phyloP scores from a whole-genome alignment of 192 early-diverging fungal genomes.

The Coemansia sp. region DNA sequence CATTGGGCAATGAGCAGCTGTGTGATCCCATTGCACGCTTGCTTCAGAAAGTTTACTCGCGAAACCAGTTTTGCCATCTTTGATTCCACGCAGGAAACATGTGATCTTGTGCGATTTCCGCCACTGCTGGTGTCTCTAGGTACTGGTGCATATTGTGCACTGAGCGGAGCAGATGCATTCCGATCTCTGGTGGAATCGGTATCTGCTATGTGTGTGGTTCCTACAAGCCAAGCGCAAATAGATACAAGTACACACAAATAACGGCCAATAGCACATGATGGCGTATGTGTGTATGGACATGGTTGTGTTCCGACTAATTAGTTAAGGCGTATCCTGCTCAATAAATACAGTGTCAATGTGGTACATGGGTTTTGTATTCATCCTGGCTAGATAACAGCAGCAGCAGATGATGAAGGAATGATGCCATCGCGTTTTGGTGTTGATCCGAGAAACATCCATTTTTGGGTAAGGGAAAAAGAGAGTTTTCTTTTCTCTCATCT shows the following conservation, averaged over 20 bases:
- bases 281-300: background rate
- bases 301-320: background rate
- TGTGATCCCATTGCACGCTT: constrained; percentile 30
- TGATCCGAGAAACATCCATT: background rate
- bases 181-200: too few species aligned
- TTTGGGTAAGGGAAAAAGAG: background rate
- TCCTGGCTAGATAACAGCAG: too few species aligned
- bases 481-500: background rate
- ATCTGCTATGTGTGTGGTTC: background rate
- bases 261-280: background rate
- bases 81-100: background rate
- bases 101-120: background rate
- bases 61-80: constrained; percentile 3
- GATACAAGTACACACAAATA: background rate
- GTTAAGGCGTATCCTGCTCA: background rate
- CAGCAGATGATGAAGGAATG: too few species aligned
- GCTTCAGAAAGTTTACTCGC: constrained; percentile 20
- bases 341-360: background rate
- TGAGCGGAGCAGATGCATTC: too few species aligned
- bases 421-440: too few species aligned
- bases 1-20: constrained; percentile 35
- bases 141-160: background rate
- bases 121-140: background rate
- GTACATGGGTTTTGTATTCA: background rate
- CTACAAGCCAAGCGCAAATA: background rate